Percentiles rank a stretch among this genome's conserved stretches.
phyloP scores from a whole-genome alignment of 2,329 filamentous ascomycete species.

The Westerdykella ornata region DNA sequence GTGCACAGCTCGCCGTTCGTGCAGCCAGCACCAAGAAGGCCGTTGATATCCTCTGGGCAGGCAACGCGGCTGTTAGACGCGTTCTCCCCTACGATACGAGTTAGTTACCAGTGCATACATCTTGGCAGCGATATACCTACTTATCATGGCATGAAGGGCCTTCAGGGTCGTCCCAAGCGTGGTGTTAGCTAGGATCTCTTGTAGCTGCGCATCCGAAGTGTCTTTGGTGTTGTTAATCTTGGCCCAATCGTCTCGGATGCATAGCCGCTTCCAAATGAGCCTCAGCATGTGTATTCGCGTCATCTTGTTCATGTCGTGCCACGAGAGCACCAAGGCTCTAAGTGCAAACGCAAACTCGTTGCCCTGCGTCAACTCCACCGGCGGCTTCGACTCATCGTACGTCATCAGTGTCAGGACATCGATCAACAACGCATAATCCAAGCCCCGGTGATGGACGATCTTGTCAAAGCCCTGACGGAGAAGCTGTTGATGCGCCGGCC shows the following conservation, averaged over 20 bases:
- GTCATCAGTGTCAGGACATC: conserved; percentile 77
- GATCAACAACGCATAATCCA: conserved; percentile 55
- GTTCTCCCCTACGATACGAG: conserved; percentile 4
- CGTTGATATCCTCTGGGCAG: conserved; percentile 16
- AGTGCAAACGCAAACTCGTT: conserved; percentile 71
- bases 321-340: conserved; percentile 47
- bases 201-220: conserved; percentile 63
- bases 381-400: conserved; percentile 38
- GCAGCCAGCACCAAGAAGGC: conserved; percentile 41
- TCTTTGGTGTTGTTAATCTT: conserved; percentile 69
- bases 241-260: conserved; percentile 78
- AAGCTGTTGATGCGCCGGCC: conserved; percentile 60
- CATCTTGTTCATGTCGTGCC: conserved; percentile 46
- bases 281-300: conserved; percentile 46
- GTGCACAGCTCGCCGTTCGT: conserved; percentile 55
- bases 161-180: conserved; percentile 61
- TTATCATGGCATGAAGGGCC: conserved; percentile 53
- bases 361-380: conserved; percentile 40
- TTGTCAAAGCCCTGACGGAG: conserved; percentile 64
- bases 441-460: conserved; percentile 63
- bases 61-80: conserved; percentile 1
- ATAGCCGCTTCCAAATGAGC: conserved; percentile 83
- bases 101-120: neutral
- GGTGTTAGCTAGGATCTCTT: conserved; percentile 54
- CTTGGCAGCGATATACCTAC: conserved; percentile 42